phyloP scores from a whole-genome alignment of 352 stramenopile genomes.

The Phytophthora parvispora region DNA sequence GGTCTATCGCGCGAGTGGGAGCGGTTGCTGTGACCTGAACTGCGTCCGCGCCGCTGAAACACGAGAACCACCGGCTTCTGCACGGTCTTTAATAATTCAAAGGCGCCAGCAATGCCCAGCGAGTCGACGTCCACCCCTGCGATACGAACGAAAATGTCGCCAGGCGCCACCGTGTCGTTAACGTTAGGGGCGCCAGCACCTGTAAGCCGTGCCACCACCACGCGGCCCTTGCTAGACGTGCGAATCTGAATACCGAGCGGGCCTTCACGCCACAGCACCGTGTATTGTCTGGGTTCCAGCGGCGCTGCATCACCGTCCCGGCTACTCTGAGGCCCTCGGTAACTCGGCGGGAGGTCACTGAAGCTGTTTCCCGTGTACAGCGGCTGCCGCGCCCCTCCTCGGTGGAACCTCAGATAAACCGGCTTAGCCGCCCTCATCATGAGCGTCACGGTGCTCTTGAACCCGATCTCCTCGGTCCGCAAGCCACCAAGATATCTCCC shows the following conservation, averaged over 20 bases:
- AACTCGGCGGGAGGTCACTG: slow-evolving; percentile 22
- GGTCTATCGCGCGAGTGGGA: slow-evolving; percentile 23
- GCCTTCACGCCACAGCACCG: slow-evolving; percentile 78
- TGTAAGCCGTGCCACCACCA: slow-evolving; percentile 84
- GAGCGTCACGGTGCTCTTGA: slow-evolving; percentile 79
- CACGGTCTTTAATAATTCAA: slow-evolving; percentile 82
- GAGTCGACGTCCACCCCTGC: slow-evolving; percentile 76
- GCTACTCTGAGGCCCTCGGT: slow-evolving; percentile 8
- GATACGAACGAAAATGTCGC: slow-evolving; percentile 84
- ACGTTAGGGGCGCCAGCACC: slow-evolving; percentile 63
- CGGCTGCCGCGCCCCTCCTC: slow-evolving; percentile 38
- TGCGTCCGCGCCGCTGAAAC: slow-evolving; percentile 60
- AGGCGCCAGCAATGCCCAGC: slow-evolving; percentile 77
- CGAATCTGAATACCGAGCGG: slow-evolving; percentile 89
- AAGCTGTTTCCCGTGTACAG: slow-evolving; percentile 28
- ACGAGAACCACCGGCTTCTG: slow-evolving; percentile 86
- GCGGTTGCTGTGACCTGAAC: slow-evolving; percentile 16
- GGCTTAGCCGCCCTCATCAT: slow-evolving; percentile 84
- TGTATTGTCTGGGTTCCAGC: slow-evolving; percentile 68
- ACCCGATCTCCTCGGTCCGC: slow-evolving; percentile 79
- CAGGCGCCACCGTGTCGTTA: slow-evolving; percentile 62
- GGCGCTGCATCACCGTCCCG: slow-evolving; percentile 4
- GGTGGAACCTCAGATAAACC: slow-evolving; percentile 77
- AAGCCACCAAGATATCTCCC: slow-evolving; percentile 79
- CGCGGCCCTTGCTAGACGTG: slow-evolving; percentile 59